Base-by-base conservation (phyloP, 306 rosid species). In the Vicia faba region DNA sequence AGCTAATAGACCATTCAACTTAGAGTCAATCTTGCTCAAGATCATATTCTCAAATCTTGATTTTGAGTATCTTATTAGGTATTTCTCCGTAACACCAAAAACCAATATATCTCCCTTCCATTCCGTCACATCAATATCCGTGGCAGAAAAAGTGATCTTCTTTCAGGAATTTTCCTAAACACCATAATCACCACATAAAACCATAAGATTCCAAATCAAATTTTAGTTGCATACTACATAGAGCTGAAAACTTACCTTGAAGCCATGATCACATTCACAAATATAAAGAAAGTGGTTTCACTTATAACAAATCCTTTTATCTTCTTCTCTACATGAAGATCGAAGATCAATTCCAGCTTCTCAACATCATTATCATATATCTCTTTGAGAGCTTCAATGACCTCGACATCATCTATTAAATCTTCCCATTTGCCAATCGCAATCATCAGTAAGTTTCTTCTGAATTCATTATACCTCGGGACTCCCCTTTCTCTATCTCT, bases 81-180 rank as follows among this genome's bases (percentile, higher is more conserved):
- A n/a, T n/a, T n/a, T n/a, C n/a, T n/a, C n/a, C n/a, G n/a, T n/a
- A n/a, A n/a, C n/a, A n/a, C n/a, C n/a, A n/a, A n/a, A n/a, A n/a
- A n/a, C n/a, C n/a, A n/a, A n/a, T n/a, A n/a, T n/a, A n/a, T n/a
- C n/a, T n/a, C n/a, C n/a, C n/a, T n/a, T n/a, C n/a, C n/a, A n/a
- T n/a, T n/a, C n/a, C n/a, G n/a, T n/a, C n/a, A n/a, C n/a, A n/a
- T n/a, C n/a, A n/a, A n/a, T n/a, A n/a, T n/a, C n/a, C n/a, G n/a
- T n/a, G n/a, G n/a, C n/a, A n/a, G 80, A 89, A 89, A 75, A 86
- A 86, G n/a, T 89, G 87, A 41, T 86, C 96, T 19, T 93, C 93
- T 75, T 89, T 91, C 50, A 89, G 78, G n/a, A n/a, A n/a, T n/a
- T 82, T 91, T 84, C 86, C 96, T 86, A 50, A 73, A 58, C 64